phyloP scores from a whole-genome alignment of 2,329 filamentous ascomycete genomes.

The Xylaria digitata region DNA sequence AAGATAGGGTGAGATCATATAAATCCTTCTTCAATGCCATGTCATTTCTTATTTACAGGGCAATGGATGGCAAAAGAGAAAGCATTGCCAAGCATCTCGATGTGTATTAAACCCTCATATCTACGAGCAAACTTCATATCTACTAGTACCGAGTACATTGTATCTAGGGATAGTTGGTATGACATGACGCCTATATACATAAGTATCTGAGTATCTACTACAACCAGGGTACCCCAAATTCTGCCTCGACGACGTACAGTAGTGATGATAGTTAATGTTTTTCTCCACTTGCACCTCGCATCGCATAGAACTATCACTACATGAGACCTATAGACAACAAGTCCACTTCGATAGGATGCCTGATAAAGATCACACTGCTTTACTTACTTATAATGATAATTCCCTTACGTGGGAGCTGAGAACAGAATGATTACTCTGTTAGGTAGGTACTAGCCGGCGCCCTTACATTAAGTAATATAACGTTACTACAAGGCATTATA shows the following conservation, averaged over 20 bases:
- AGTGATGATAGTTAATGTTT: background rate
- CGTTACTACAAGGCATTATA: background rate
- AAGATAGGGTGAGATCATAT: no score
- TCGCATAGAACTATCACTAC: background rate
- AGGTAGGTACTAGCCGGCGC: background rate
- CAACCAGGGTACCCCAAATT: conserved; percentile 14
- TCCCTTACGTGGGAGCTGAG: background rate
- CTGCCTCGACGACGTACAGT: background rate
- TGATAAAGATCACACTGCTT: background rate
- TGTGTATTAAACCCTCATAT: no score
- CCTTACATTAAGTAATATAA: background rate
- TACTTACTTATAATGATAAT: background rate
- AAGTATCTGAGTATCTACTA: background rate
- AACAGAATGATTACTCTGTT: background rate
- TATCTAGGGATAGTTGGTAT: no score
- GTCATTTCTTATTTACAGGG: no score
- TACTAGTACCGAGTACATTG: no score
- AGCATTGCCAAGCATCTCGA: no score
- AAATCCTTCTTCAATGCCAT: no score
- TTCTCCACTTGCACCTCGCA: background rate
- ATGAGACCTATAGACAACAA: background rate
- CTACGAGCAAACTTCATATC: no score
- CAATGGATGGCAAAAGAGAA: no score
- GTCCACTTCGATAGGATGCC: background rate
- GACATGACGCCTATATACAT: background rate